phyloP scores from a whole-genome alignment of 139 green algal genomes.

The Yamagishiella unicocca region DNA sequence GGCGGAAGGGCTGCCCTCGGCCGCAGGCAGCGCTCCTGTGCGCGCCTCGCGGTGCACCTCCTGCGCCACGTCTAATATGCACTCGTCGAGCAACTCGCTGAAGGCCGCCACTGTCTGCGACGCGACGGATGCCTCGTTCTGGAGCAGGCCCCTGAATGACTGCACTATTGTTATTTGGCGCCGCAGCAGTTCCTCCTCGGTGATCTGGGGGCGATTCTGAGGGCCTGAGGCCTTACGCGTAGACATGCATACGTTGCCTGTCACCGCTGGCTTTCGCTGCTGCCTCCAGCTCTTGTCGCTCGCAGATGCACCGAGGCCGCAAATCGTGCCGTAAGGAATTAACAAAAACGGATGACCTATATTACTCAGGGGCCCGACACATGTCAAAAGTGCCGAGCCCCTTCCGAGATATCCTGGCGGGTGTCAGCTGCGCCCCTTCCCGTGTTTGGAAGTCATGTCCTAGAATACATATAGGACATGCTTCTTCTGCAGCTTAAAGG shows the following conservation, averaged over 20 bases:
- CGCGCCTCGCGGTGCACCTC: conserved; percentile 72
- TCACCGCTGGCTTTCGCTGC: not conserved
- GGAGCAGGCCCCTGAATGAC: conserved; percentile 44
- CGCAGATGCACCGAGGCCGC: not conserved
- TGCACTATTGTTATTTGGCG: conserved; percentile 26
- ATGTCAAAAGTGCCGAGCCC: conserved; percentile 23
- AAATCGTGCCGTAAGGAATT: not conserved
- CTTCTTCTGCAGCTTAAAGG: too few relatives aligned
- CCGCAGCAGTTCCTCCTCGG: conserved; percentile 50
- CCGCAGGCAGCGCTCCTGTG: conserved; percentile 20
- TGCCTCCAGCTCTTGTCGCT: not conserved
- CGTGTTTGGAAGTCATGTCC: not conserved
- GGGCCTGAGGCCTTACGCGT: not conserved
- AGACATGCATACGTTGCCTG: conserved; percentile 14
- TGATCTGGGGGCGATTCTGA: conserved; percentile 22
- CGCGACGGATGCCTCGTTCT: conserved; percentile 49
- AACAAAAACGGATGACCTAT: not conserved
- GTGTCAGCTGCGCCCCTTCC: not conserved
- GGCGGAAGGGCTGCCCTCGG: not conserved
- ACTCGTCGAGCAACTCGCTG: conserved; percentile 65
- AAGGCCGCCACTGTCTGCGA: conserved; percentile 57
- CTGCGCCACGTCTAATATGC: conserved; percentile 72
- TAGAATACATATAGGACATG: too few relatives aligned
- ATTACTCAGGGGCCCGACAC: conserved; percentile 26
- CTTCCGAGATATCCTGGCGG: not conserved